Evolutionary conservation across 805 yeast genomes (phyloP).

Genomic region (Yarrowia divulgata): DNA sequence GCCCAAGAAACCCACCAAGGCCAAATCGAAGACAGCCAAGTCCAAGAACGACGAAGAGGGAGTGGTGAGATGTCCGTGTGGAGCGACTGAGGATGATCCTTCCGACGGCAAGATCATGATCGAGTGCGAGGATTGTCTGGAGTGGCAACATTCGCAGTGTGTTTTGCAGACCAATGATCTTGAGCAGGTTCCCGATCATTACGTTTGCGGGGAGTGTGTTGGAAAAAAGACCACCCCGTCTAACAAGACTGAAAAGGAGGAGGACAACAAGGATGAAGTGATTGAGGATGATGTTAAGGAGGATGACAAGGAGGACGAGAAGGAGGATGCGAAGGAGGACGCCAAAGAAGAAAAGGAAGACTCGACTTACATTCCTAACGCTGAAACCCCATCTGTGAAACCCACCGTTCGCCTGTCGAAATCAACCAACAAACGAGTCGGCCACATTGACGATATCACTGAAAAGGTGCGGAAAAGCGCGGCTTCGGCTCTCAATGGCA

Average conservation of each 20-base stretch:
- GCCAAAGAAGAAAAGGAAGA: neutral
- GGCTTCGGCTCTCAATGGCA: slow-evolving; percentile 49
- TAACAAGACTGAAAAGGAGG: neutral
- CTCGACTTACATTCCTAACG: neutral
- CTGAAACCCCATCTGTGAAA: neutral
- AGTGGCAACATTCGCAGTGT: slow-evolving; percentile 76
- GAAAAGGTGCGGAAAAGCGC: slow-evolving; percentile 43
- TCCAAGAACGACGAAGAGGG: slow-evolving; percentile 40
- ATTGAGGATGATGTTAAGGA: neutral
- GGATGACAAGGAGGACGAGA: slow-evolving; percentile 42
- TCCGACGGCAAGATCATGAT: slow-evolving; percentile 61
- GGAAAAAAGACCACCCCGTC: slow-evolving; percentile 50
- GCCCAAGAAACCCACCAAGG: neutral
- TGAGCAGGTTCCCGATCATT: slow-evolving; percentile 59
- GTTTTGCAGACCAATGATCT: slow-evolving; percentile 57
- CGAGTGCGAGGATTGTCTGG: slow-evolving; percentile 67
- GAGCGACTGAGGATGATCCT: slow-evolving; percentile 46
- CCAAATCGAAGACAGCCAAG: neutral
- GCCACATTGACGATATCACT: slow-evolving; percentile 38
- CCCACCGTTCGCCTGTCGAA: neutral
- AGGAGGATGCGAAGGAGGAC: slow-evolving; percentile 30
- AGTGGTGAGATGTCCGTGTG: slow-evolving; percentile 48
- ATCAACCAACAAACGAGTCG: slow-evolving; percentile 21
- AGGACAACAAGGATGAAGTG: neutral
- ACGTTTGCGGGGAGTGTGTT: slow-evolving; percentile 61